phyloP scores from a whole-genome alignment of 108 stramenopile species.

The Epipyxis sp. region DNA sequence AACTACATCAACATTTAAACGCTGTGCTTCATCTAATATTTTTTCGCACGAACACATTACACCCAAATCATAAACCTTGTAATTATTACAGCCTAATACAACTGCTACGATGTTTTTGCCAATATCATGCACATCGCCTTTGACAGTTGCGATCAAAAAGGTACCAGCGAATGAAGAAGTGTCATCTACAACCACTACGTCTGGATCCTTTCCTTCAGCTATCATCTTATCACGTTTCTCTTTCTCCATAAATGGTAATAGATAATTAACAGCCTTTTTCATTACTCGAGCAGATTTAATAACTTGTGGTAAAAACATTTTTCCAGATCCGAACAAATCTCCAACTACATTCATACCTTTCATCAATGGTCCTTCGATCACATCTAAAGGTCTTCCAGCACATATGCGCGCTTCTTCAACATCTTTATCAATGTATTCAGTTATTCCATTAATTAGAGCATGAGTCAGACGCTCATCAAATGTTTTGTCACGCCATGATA shows the following conservation, averaged over 20 bases:
- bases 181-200: conserved; percentile 67
- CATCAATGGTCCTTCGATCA: conserved; percentile 99
- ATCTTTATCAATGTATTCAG: conserved; percentile 80
- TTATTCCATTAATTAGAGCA: conserved; percentile 93
- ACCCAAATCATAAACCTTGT: conserved; percentile 98
- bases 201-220: conserved; percentile 77
- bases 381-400: conserved; percentile 75
- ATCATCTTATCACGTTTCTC: conserved; percentile 86
- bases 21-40: conserved; percentile 86
- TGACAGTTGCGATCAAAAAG: conserved; percentile 97
- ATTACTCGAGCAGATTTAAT: conserved; percentile 99
- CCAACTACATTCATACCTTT: conserved; percentile 99
- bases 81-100: conserved; percentile 99
- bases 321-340: conserved; percentile 96
- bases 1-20: conserved; percentile 91
- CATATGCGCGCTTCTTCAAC: conserved; percentile 65
- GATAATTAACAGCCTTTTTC: conserved; percentile 99
- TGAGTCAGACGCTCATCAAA: conserved; percentile 87
- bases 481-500: conserved; percentile 75
- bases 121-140: conserved; percentile 99
- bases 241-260: conserved; percentile 98
- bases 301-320: conserved; percentile 99
- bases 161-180: conserved; percentile 86
- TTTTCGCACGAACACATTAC: conserved; percentile 95
- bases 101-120: conserved; percentile 99